These are phyloP conservation scores for Amanita inopinata DNA, from an alignment of 768 basidiomycete genomes.

Conservation along the genomic window DNA sequence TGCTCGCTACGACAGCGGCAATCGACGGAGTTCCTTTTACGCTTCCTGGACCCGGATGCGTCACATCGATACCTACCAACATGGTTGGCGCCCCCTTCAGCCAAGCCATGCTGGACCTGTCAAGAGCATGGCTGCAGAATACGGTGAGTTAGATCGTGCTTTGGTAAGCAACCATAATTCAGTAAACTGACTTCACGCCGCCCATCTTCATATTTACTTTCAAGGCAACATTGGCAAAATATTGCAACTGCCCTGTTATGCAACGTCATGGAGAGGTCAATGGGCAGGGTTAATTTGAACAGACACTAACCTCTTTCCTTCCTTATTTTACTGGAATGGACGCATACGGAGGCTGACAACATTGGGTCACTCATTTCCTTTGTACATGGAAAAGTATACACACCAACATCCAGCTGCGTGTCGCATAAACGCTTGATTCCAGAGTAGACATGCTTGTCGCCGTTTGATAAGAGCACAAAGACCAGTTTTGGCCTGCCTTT, in stretches of 20 bases:
- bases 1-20: slow-evolving; percentile 77
- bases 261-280: slow-evolving; percentile 17
- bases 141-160: slow-evolving; percentile 1
- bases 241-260: slow-evolving; percentile 49
- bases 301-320: slow-evolving; percentile 44
- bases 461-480: slow-evolving; percentile 55
- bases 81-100: slow-evolving; percentile 55
- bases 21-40: slow-evolving; percentile 71
- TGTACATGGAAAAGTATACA: slow-evolving; percentile 10
- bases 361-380: neutral
- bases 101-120: slow-evolving; percentile 48
- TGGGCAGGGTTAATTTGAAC: slow-evolving; percentile 16
- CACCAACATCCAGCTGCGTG: slow-evolving; percentile 48
- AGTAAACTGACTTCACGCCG: slow-evolving; percentile 52
- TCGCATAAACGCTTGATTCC: slow-evolving; percentile 70
- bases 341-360: slow-evolving; percentile 55
- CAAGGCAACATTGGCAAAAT: slow-evolving; percentile 74
- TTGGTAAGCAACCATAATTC: slow-evolving; percentile 3
- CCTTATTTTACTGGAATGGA: slow-evolving; percentile 61
- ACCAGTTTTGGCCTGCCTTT: slow-evolving; percentile 44
- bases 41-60: slow-evolving; percentile 72
- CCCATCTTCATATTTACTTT: slow-evolving; percentile 82
- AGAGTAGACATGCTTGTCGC: slow-evolving; percentile 69
- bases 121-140: slow-evolving; percentile 31
- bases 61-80: slow-evolving; percentile 77